Base-by-base conservation (phyloP, 768 basidiomycete genomes). In the Collybia sordida region DNA sequence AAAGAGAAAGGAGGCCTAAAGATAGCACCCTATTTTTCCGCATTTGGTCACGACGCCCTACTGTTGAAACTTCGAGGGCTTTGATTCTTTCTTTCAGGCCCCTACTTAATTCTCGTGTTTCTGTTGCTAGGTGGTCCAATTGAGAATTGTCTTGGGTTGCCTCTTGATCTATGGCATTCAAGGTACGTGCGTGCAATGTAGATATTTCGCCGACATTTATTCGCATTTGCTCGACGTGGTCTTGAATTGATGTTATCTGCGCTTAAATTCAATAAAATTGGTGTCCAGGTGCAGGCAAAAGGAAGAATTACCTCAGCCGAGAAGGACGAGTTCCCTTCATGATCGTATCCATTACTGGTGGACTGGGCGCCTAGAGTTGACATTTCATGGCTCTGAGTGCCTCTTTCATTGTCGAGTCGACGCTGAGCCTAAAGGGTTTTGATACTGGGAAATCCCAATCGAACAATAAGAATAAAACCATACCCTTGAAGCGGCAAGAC, bases 41-140 rank as follows among this genome's bases (percentile, higher is more conserved):
- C 53, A 75, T 68, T 41, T 69, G 66, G 1, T 56, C 57, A 50
- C 75, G 71, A 27, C 65, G 62, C 18, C 57, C 64, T 4, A 53
- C 52, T 12, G 64, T 61, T 9, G 61, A 47, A 27, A 57, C 59
- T 60, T 82, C 78, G 46, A 91, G 60, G 0, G 70, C 68, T 64
- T 82, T 76, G 51, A 91, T 80, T 24, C 86, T 72, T 22, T 75
- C 70, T 57, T 84, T 86, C 22, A 89, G 65, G 28, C 71, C 64
- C 46, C 75, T 78, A 59, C 78, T 81, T 48, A 87, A 72, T 0
- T 75, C 67, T 56, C 82, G 80, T 1, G 86, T 87, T 40, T 86
- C 80, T 14, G 66, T 69, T 14, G 83, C 72, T 45, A 89, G 71
- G 15, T 76, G 70, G n/a, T 83, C 81, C 21, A 89, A 73, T 50